A percentile compares a stretch with the other conserved stretches of the same genome.
Conservation (phyloP, 2,329 filamentous ascomycete species). For the Phialemoniopsis sp. region DNA sequence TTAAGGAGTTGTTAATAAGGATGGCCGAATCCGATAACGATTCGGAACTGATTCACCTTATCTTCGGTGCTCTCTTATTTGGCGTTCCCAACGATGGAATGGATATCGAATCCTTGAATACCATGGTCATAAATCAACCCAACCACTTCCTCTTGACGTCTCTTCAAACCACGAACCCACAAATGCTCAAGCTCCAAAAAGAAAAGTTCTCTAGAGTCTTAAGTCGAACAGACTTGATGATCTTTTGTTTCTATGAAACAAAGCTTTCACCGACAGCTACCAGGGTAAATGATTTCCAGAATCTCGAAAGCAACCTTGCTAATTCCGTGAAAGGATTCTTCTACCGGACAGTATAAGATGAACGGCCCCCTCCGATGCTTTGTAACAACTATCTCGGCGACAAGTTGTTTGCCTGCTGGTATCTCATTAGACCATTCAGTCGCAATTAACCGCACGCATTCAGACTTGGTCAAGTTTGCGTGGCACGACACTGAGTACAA, state of each 20-base stretch:
- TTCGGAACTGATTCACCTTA: not conserved
- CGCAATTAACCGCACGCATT: constrained; percentile 1
- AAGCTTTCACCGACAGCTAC: not conserved
- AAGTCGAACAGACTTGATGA: not conserved
- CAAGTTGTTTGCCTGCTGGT: not conserved
- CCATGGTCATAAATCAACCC: constrained; percentile 4
- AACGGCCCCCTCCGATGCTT: not conserved
- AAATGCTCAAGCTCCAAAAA: not conserved
- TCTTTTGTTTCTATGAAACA: constrained; percentile 1
- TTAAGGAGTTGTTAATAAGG: constrained; percentile 3
- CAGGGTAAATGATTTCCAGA: too few species aligned
- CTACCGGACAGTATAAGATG: constrained; percentile 1
- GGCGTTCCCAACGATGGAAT: constrained; percentile 5
- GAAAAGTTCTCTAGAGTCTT: not conserved
- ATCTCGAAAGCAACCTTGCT: too few species aligned
- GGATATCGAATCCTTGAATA: constrained; percentile 2
- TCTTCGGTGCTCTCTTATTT: constrained; percentile 1
- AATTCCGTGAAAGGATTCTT: too few species aligned
- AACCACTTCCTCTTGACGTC: constrained; percentile 1
- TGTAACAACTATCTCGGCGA: not conserved
- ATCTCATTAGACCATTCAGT: not conserved
- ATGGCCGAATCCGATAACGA: not conserved
- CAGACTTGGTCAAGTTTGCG: constrained; percentile 2
- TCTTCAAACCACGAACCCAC: not conserved
- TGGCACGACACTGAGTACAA: constrained; percentile 1